Evolutionary conservation across 371 early-diverging fungal species (phyloP).

Genomic region (Saksenaea vasiformis): DNA sequence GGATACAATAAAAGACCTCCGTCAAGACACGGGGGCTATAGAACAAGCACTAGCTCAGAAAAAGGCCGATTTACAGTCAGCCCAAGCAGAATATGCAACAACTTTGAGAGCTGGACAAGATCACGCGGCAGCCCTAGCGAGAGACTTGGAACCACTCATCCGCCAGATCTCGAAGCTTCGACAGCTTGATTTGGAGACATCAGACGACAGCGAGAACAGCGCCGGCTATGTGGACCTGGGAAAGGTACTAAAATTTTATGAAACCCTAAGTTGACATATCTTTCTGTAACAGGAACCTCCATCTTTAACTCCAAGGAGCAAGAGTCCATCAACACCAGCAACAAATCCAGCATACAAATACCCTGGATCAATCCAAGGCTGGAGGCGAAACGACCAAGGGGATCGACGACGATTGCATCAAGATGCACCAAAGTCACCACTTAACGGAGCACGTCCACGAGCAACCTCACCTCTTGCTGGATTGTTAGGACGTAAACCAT

Average conservation of each 20-base stretch:
- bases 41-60: conserved; percentile 27
- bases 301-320: not conserved
- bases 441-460: not conserved
- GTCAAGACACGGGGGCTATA: conserved; percentile 17
- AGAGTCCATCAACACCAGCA: not conserved
- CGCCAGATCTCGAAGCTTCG: conserved; percentile 32
- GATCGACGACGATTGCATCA: conserved; percentile 5
- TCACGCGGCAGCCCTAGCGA: conserved; percentile 16
- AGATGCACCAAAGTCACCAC: conserved; percentile 4
- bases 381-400: not conserved
- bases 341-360: not conserved
- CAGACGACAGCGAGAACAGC: conserved; percentile 5
- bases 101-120: conserved; percentile 19
- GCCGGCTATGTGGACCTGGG: not conserved
- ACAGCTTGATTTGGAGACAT: conserved; percentile 16
- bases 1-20: not conserved
- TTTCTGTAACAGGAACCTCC: not conserved
- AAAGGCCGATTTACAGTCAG: conserved; percentile 24
- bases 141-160: conserved; percentile 41
- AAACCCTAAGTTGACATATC: not conserved
- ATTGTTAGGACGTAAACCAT: conserved; percentile 16
- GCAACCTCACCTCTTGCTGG: conserved; percentile 17
- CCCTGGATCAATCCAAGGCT: not conserved
- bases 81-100: conserved; percentile 30
- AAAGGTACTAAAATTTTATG: not conserved